Conservation (phyloP, 2,329 filamentous ascomycete genomes). For the Colletotrichum agaves region DNA sequence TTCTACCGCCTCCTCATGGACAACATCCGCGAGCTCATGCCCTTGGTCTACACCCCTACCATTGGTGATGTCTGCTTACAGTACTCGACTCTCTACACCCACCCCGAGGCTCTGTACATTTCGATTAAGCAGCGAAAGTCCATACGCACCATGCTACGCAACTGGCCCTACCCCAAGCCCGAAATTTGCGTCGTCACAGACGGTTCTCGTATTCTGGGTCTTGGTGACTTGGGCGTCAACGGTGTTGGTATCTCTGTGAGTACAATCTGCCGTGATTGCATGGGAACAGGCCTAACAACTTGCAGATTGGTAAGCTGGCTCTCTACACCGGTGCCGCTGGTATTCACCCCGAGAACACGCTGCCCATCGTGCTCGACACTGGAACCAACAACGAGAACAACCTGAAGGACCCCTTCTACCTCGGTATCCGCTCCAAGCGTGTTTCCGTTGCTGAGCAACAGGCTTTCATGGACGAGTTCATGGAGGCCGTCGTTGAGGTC, state of each 20-base stretch:
- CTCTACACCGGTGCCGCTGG: constrained; percentile 96
- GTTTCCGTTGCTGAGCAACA: constrained; percentile 81
- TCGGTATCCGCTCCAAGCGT: constrained; percentile 88
- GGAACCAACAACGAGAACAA: constrained; percentile 75
- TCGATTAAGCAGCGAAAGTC: constrained; percentile 95
- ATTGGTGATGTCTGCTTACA: constrained; percentile 96
- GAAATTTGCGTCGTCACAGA: constrained; percentile 98
- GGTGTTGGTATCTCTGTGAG: constrained; percentile 94
- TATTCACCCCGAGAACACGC: constrained; percentile 89
- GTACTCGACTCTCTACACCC: constrained; percentile 95
- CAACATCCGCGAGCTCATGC: constrained; percentile 81
- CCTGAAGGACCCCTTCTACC: constrained; percentile 80
- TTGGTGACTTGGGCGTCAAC: constrained; percentile 95
- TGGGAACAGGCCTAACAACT: constrained; percentile 39
- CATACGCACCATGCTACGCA: constrained; percentile 86
- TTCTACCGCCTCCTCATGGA: constrained; percentile 86
- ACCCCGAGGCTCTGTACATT: constrained; percentile 95
- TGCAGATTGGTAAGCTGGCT: constrained; percentile 86
- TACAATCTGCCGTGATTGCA: constrained; percentile 40
- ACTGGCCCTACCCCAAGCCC: constrained; percentile 90
- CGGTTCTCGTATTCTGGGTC: constrained; percentile 89
- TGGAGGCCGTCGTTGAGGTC: constrained; percentile 85
- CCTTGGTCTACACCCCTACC: constrained; percentile 87
- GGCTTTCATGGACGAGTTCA: constrained; percentile 97
- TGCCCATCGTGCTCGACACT: constrained; percentile 74